Evolutionary conservation across 164 flowering plant species (phyloP).

Genomic region (Santalum album): DNA sequence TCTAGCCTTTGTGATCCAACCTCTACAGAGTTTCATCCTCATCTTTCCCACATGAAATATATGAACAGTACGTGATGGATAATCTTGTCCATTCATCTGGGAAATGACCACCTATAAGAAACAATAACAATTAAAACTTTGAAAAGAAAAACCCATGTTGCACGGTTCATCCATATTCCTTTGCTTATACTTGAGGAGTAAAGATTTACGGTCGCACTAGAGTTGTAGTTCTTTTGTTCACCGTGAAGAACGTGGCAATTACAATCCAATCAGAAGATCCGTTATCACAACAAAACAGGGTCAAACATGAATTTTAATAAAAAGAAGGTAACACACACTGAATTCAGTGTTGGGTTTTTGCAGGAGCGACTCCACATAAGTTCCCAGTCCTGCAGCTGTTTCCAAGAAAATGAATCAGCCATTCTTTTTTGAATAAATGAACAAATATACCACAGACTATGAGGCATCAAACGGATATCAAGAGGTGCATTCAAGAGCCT

Average conservation of each 20-base stretch:
- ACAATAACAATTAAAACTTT: neutral
- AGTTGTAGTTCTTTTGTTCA: too few relatives aligned
- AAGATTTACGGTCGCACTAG: too few relatives aligned
- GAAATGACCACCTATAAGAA: conserved; percentile 25
- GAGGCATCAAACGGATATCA: neutral
- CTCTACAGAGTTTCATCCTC: conserved; percentile 56
- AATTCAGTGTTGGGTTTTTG: conserved; percentile 56
- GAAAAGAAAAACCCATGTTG: too few relatives aligned
- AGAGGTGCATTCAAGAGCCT: too few relatives aligned
- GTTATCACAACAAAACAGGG: too few relatives aligned
- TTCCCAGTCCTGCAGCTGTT: conserved; percentile 71
- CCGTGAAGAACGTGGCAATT: too few relatives aligned
- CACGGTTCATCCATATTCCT: too few relatives aligned
- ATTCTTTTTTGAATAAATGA: neutral
- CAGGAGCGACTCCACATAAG: conserved; percentile 61
- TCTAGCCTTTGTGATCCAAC: conserved; percentile 63
- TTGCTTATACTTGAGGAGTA: too few relatives aligned
- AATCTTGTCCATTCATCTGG: conserved; percentile 56
- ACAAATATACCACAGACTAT: neutral
- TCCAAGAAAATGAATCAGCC: neutral
- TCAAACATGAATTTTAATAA: too few relatives aligned
- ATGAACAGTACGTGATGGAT: conserved; percentile 43
- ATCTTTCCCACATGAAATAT: conserved; percentile 49
- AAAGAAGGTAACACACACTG: conserved; percentile 29
- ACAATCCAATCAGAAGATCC: too few relatives aligned